Evolutionary conservation across 2,329 filamentous ascomycete genomes (phyloP), one percentile per base, ranked within the genome.

Genomic region (Onygena corvina): DNA sequence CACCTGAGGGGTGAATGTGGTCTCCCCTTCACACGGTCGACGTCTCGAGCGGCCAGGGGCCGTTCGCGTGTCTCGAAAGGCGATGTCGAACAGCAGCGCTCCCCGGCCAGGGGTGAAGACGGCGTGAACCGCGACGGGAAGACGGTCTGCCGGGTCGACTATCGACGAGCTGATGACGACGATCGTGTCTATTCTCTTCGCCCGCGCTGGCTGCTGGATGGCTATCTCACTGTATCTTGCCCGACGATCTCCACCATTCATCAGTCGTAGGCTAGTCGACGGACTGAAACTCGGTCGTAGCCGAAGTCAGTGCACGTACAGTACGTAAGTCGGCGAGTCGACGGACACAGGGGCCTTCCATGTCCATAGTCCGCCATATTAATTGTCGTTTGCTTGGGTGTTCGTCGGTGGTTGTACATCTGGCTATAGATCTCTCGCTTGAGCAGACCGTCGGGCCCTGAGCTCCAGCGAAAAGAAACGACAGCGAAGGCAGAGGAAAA

Each of bases 361-460:
- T 42, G 38, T 42, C 38, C 38, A 42, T 42, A 42, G 18, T 42
- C 14, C 38, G 21, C 38, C 12, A 23, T 42, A 11, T 9, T 42
- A 42, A n/a, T 33, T 16, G 4, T 27, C 16, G 9, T 20, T 29
- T 42, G 38, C 36, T 42, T n/a, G 18, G 36, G 36, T 8, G 36
- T 4, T 25, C 9, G 21, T 42, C 38, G 20, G 27, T 42, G n/a
- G n/a, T 40, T 42, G 38, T 21, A 11, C 38, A 6, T 25, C 36
- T n/a, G 1, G n/a, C n/a, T 16, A 16, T 35, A 35, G 33, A 35
- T 35, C 33, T 35, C 33, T 3, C 33, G n/a, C 6, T 16, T 6
- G n/a, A 35, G 18, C 6, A 35, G 33, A 16, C 14, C 3, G 4
- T n/a, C 3, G 5, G 20, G 12, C 21, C 16, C n/a, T n/a, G n/a